Evolutionary conservation across 805 yeast species (phyloP).

Genomic region (Saturnispora halmiae): DNA sequence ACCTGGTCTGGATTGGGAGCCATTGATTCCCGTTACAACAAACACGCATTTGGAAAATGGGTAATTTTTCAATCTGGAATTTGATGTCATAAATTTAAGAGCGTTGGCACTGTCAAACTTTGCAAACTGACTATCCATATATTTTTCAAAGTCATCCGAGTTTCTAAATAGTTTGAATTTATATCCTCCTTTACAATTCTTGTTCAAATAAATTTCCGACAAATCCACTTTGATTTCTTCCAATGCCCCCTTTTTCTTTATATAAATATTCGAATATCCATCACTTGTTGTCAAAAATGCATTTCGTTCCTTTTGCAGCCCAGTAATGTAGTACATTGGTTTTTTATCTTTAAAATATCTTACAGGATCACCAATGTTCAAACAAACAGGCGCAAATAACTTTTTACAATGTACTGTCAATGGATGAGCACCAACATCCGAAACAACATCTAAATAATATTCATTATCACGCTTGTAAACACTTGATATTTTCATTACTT

Average conservation of each 20-base stretch:
- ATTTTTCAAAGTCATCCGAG: slow-evolving; percentile 10
- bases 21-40: slow-evolving; percentile 10
- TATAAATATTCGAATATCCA: slow-evolving; percentile 11
- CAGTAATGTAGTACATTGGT: slow-evolving; percentile 13
- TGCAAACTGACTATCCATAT: slow-evolving; percentile 8
- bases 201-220: slow-evolving; percentile 11
- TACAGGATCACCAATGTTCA: slow-evolving; percentile 15
- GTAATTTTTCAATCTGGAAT: no score
- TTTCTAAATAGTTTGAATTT: slow-evolving; percentile 15
- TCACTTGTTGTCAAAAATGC: slow-evolving; percentile 9
- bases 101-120: neutral
- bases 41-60: slow-evolving; percentile 13
- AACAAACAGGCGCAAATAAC: slow-evolving; percentile 17
- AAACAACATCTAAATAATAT: neutral
- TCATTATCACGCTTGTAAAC: neutral
- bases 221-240: slow-evolving; percentile 10
- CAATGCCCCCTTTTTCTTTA: slow-evolving; percentile 5
- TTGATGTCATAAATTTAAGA: neutral
- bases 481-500: neutral
- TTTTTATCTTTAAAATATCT: slow-evolving; percentile 8
- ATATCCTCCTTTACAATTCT: slow-evolving; percentile 3
- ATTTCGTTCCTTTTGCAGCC: slow-evolving; percentile 8
- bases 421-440: neutral
- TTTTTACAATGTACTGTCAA: slow-evolving; percentile 6
- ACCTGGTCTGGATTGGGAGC: slow-evolving; percentile 1